Evolutionary conservation across 2,329 filamentous ascomycete species (phyloP).

Genomic region (Colletotrichum incanum): DNA sequence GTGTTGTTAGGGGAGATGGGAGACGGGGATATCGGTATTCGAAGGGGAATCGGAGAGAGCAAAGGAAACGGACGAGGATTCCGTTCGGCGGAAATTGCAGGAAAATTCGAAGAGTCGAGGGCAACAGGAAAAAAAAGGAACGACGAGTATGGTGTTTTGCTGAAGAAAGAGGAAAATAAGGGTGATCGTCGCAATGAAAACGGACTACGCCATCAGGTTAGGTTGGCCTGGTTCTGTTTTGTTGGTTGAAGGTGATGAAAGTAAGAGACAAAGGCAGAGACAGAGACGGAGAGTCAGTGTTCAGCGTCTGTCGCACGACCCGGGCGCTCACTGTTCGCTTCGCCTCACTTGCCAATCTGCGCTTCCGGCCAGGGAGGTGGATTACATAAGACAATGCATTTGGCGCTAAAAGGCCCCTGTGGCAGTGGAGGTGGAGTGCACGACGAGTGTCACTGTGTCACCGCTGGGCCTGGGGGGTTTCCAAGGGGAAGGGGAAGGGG

Average conservation of each 20-base stretch:
- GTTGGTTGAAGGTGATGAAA: conserved; percentile 2
- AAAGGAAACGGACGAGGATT: conserved; percentile 23
- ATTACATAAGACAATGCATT: conserved; percentile 6
- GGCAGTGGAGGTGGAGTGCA: conserved; percentile 14
- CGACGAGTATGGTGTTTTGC: conserved; percentile 25
- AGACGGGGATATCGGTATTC: not conserved
- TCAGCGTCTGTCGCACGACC: conserved; percentile 8
- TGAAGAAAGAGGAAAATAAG: conserved; percentile 32
- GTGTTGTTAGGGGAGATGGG: conserved; percentile 9
- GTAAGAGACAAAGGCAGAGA: not conserved
- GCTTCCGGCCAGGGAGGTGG: not conserved
- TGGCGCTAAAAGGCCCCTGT: conserved; percentile 19
- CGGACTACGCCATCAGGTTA: conserved; percentile 12
- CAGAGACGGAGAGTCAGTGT: conserved; percentile 7
- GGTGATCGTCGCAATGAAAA: conserved; percentile 19
- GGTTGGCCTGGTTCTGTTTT: conserved; percentile 17
- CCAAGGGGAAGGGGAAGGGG: not conserved
- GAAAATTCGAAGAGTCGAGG: conserved; percentile 23
- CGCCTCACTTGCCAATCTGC: conserved; percentile 3
- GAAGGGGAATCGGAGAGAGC: not conserved
- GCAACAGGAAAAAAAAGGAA: conserved; percentile 28
- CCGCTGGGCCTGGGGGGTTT: not conserved
- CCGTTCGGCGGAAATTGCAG: conserved; percentile 13
- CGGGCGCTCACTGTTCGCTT: conserved; percentile 16
- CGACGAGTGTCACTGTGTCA: not conserved